These are phyloP conservation scores for Phaeotremella fagi DNA, from an alignment of 768 basidiomycete genomes.

Conservation along the genomic window DNA sequence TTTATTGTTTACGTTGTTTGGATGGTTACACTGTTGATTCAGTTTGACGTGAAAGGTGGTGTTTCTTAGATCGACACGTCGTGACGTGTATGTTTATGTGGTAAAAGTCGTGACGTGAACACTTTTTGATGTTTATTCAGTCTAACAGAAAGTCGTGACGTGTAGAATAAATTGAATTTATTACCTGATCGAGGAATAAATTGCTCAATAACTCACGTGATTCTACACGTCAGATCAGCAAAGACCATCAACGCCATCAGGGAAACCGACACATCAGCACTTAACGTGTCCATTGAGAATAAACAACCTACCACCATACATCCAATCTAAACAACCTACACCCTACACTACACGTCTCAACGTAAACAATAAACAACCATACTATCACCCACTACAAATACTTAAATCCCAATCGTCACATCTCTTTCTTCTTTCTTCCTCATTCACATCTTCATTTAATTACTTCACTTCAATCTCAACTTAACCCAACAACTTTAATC, in stretches of 20 bases:
- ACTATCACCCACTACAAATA: conserved; percentile 1
- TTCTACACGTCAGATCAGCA: conserved; percentile 2
- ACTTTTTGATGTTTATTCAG: background rate
- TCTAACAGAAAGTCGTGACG: no score
- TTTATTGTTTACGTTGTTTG: no score
- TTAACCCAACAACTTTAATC: conserved; percentile 18
- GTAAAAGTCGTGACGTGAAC: background rate
- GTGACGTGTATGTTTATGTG: conserved; percentile 15
- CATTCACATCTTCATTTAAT: no score
- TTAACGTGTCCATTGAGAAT: no score
- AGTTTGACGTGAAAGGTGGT: background rate
- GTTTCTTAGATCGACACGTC: background rate
- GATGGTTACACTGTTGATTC: no score
- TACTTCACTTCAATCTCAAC: conserved; percentile 9
- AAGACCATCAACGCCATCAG: no score
- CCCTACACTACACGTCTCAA: no score
- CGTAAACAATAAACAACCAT: no score
- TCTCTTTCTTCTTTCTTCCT: conserved; percentile 1
- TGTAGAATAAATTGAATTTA: no score
- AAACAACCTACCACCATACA: no score
- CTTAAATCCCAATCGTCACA: background rate
- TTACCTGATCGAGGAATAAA: conserved; percentile 6
- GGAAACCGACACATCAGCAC: no score
- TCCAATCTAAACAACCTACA: no score
- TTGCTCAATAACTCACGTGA: background rate